These are phyloP conservation scores for Mucor velutinosus DNA, from an alignment of 371 early-diverging fungal species.

Conservation along the genomic window DNA sequence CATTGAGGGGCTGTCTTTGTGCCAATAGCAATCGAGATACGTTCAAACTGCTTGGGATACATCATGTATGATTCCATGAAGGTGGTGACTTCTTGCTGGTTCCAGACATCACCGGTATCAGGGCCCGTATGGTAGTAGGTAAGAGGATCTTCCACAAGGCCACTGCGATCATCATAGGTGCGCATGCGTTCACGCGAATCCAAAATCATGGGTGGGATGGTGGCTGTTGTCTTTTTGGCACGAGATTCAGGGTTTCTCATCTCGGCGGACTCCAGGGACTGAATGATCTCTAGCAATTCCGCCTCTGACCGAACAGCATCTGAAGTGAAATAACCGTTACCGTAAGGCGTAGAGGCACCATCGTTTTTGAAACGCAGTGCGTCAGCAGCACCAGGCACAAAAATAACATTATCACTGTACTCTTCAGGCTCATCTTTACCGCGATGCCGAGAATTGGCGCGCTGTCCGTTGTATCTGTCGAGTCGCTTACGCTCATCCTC, in stretches of 20 bases:
- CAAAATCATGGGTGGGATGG: slow-evolving; percentile 76
- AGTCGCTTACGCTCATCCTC: slow-evolving; percentile 40
- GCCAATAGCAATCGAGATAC: slow-evolving; percentile 76
- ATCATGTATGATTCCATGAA: slow-evolving; percentile 80
- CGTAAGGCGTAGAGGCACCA: slow-evolving; percentile 35
- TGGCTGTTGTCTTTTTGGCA: slow-evolving; percentile 76
- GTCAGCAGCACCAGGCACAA: slow-evolving; percentile 44
- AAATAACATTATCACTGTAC: slow-evolving; percentile 44
- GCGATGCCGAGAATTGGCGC: slow-evolving; percentile 32
- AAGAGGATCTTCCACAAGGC: slow-evolving; percentile 62
- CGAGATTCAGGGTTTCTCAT: slow-evolving; percentile 79
- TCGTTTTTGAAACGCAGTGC: slow-evolving; percentile 45
- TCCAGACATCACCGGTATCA: slow-evolving; percentile 75
- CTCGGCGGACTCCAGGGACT: slow-evolving; percentile 74
- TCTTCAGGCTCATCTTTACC: slow-evolving; percentile 52
- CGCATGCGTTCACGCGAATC: slow-evolving; percentile 63
- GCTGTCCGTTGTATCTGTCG: slow-evolving; percentile 32
- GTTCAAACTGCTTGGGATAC: slow-evolving; percentile 91
- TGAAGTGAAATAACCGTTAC: slow-evolving; percentile 57
- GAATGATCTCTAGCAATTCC: slow-evolving; percentile 78
- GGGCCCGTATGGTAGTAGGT: slow-evolving; percentile 62
- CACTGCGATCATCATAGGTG: slow-evolving; percentile 67
- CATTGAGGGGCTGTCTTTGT: slow-evolving; percentile 85
- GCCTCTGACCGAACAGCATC: slow-evolving; percentile 87
- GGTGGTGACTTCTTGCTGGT: slow-evolving; percentile 73